Conservation (phyloP, 2,329 filamentous ascomycete genomes). For the Allantophomopsis cytisporea region DNA sequence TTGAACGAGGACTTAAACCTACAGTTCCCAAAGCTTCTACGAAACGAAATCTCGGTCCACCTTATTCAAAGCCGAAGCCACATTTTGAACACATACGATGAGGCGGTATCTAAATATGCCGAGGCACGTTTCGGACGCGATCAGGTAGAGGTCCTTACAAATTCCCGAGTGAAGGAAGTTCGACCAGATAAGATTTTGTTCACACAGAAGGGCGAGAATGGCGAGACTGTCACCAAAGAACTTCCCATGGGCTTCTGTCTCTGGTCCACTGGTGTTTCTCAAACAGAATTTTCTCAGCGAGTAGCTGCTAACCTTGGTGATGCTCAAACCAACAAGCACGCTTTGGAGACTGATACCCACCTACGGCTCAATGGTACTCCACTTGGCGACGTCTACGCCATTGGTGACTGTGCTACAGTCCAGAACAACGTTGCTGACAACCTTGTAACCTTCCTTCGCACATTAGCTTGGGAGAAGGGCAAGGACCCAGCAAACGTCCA, state of each 20-base stretch:
- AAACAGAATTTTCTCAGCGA: constrained; percentile 65
- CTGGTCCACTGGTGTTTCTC: constrained; percentile 92
- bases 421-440: constrained; percentile 95
- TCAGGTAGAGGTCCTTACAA: constrained; percentile 81
- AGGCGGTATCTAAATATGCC: constrained; percentile 82
- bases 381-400: constrained; percentile 87
- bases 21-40: constrained; percentile 77
- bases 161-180: constrained; percentile 86
- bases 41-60: constrained; percentile 96
- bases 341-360: constrained; percentile 88
- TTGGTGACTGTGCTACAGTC: constrained; percentile 91
- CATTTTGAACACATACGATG: constrained; percentile 96
- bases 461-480: constrained; percentile 81
- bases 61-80: constrained; percentile 90
- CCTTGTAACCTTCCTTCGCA: constrained; percentile 79
- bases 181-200: constrained; percentile 74
- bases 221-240: constrained; percentile 72
- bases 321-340: constrained; percentile 74
- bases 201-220: constrained; percentile 64
- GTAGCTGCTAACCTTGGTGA: constrained; percentile 66
- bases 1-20: constrained; percentile 83
- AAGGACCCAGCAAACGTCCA: constrained; percentile 81
- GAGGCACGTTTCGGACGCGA: constrained; percentile 86
- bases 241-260: constrained; percentile 92
- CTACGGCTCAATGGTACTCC: constrained; percentile 81